Percentiles rank a stretch among this genome's conserved stretches.
phyloP scores from a whole-genome alignment of 345 rosid genomes.

The Abelmoschus esculentus region DNA sequence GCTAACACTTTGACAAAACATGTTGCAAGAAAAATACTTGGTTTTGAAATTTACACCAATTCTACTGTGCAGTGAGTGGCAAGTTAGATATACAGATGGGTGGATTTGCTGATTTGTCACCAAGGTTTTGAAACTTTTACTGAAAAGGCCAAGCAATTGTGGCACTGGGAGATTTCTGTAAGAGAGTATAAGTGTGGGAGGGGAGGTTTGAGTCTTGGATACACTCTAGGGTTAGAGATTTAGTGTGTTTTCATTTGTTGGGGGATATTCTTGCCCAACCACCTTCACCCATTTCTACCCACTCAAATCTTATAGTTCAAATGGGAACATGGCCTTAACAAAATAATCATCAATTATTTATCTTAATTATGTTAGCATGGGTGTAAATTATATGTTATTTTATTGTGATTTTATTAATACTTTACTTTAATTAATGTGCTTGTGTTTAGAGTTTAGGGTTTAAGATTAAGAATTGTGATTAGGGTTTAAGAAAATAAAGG shows the following conservation, averaged over 20 bases:
- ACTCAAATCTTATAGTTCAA: constrained; percentile 44
- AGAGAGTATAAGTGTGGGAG: constrained; percentile 24
- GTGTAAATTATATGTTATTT: too few species aligned
- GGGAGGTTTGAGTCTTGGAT: constrained; percentile 40
- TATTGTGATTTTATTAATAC: too few species aligned
- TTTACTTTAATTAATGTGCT: too few species aligned
- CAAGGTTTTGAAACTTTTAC: constrained; percentile 8
- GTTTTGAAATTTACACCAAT: constrained; percentile 15
- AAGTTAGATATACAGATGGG: not conserved
- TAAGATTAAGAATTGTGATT: too few species aligned
- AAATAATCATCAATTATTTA: not conserved
- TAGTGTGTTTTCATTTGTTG: constrained; percentile 16
- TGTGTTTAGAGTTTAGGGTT: too few species aligned
- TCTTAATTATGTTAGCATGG: too few species aligned
- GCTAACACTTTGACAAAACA: constrained; percentile 84
- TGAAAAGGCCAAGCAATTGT: constrained; percentile 5
- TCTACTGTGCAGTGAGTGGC: not conserved
- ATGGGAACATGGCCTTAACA: constrained; percentile 26
- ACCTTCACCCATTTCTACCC: constrained; percentile 97
- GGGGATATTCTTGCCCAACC: constrained; percentile 52
- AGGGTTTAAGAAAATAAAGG: too few species aligned
- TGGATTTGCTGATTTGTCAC: constrained; percentile 8
- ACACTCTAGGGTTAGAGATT: constrained; percentile 21
- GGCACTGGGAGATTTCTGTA: constrained; percentile 5
- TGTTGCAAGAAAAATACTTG: constrained; percentile 21